Percentiles rank a stretch among this genome's conserved stretches.
phyloP scores from a whole-genome alignment of 768 basidiomycete species.

The Suillus luteus region DNA sequence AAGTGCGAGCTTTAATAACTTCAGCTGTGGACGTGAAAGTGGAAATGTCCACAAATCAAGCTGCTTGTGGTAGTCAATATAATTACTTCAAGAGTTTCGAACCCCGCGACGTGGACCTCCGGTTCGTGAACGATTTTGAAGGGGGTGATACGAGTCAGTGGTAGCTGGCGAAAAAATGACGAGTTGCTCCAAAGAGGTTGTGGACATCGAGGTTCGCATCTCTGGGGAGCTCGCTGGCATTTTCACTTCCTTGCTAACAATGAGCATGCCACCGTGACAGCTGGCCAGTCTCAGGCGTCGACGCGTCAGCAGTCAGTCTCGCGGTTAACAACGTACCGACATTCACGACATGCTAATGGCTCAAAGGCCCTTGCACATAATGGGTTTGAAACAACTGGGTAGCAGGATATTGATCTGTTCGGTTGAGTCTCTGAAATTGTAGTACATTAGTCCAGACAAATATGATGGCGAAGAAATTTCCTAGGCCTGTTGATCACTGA shows the following conservation, averaged over 20 bases:
- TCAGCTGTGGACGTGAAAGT: not conserved
- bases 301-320: not conserved
- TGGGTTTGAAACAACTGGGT: not conserved
- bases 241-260: not conserved
- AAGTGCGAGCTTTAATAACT: not conserved
- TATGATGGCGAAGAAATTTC: not conserved
- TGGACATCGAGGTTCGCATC: not conserved
- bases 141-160: not conserved
- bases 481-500: too few species aligned
- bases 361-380: not conserved
- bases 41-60: not conserved
- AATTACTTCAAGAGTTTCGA: not conserved
- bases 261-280: not conserved
- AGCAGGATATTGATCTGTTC: not conserved
- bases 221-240: not conserved
- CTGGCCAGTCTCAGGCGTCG: not conserved
- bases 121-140: slow-evolving; percentile 14
- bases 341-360: not conserved
- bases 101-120: not conserved
- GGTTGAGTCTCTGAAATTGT: not conserved
- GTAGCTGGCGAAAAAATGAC: not conserved
- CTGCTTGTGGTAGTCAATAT: not conserved
- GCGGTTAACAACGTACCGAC: not conserved
- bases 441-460: not conserved
- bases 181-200: not conserved